A percentile compares a stretch with the other conserved stretches of the same genome.
phyloP scores from a whole-genome alignment of 305 asterid genomes.

The Rubia balearica region DNA sequence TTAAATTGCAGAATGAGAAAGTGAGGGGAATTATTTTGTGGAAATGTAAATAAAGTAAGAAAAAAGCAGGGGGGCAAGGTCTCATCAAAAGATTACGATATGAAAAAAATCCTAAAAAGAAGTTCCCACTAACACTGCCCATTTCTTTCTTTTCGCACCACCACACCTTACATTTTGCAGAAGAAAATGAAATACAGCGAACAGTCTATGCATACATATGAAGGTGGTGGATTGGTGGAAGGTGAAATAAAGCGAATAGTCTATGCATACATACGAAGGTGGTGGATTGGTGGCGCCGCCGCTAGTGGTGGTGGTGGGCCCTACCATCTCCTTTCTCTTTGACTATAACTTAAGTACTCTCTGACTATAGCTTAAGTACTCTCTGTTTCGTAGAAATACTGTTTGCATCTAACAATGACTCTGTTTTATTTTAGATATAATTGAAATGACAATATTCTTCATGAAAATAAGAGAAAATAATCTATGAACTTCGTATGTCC shows the following conservation, averaged over 20 bases:
- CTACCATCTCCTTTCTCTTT: background rate
- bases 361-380: too few relatives aligned
- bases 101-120: conserved; percentile 53
- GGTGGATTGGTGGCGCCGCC: background rate
- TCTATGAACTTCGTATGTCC: too few relatives aligned
- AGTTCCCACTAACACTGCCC: conserved; percentile 55
- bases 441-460: too few relatives aligned
- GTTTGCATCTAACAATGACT: too few relatives aligned
- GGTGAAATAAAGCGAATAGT: conserved; percentile 8
- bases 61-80: conserved; percentile 37
- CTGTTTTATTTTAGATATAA: too few relatives aligned
- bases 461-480: too few relatives aligned
- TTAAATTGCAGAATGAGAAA: background rate
- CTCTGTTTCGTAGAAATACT: too few relatives aligned
- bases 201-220: background rate
- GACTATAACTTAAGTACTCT: too few relatives aligned
- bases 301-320: conserved; percentile 12
- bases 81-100: conserved; percentile 47
- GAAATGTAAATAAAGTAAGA: background rate
- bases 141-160: conserved; percentile 19
- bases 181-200: background rate
- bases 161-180: conserved; percentile 1
- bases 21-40: background rate
- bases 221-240: too few relatives aligned
- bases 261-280: background rate